Evolutionary conservation across 805 yeast species (phyloP).

Genomic region (Saccharomycodes ludwigii): DNA sequence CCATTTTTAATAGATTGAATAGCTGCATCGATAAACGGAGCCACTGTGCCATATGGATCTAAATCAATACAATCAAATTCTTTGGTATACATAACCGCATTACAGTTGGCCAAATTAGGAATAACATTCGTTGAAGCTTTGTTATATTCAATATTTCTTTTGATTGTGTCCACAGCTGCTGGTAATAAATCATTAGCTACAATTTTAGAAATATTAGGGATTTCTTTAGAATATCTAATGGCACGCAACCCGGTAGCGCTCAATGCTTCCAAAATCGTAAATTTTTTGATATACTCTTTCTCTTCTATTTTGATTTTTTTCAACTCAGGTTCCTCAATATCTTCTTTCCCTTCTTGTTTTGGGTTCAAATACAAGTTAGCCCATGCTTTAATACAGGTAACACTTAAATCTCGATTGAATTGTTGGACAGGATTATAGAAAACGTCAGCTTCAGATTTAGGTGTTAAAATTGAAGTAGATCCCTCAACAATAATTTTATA

Average conservation of each 20-base stretch:
- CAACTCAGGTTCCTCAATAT: constrained; percentile 3
- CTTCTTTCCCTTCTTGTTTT: constrained; percentile 16
- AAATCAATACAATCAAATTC: constrained; percentile 79
- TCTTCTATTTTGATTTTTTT: constrained; percentile 1
- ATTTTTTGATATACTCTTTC: constrained; percentile 30
- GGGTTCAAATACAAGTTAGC: constrained; percentile 38
- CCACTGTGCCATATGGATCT: constrained; percentile 96
- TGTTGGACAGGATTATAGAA: constrained; percentile 96
- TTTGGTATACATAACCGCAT: constrained; percentile 54
- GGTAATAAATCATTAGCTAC: constrained; percentile 84
- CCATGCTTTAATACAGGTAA: constrained; percentile 81
- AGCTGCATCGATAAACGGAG: constrained; percentile 91
- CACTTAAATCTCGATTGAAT: constrained; percentile 85
- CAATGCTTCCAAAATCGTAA: constrained; percentile 64
- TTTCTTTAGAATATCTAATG: constrained; percentile 83
- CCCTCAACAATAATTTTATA: constrained; percentile 57
- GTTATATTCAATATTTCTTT: constrained; percentile 59
- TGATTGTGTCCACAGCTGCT: constrained; percentile 75
- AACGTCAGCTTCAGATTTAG: constrained; percentile 65
- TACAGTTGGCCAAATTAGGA: constrained; percentile 85
- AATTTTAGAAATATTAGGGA: constrained; percentile 59
- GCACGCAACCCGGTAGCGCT: constrained; percentile 95
- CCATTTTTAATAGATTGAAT: constrained; percentile 72
- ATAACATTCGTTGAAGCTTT: constrained; percentile 41
- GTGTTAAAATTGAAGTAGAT: constrained; percentile 66